A percentile compares a stretch with the other conserved stretches of the same genome.
These are phyloP conservation scores for Cercospora citrullina DNA, from an alignment of 2,329 filamentous ascomycete species.

Conservation along the genomic window DNA sequence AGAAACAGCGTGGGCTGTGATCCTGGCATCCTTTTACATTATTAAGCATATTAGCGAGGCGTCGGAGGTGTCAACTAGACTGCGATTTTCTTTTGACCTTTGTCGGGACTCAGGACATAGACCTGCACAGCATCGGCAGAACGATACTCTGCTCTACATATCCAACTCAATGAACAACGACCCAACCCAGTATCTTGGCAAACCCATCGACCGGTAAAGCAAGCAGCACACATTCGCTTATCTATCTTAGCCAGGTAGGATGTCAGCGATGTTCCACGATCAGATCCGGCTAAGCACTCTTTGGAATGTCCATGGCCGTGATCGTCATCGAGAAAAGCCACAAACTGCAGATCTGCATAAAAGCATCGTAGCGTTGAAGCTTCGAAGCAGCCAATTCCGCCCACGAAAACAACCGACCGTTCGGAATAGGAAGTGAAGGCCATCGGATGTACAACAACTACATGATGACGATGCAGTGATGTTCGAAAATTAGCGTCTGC, in stretches of 20 bases:
- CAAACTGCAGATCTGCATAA: slow-evolving; percentile 3
- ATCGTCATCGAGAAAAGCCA: slow-evolving; percentile 9
- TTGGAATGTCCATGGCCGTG: neutral
- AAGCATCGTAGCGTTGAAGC: slow-evolving; percentile 10
- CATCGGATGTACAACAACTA: neutral
- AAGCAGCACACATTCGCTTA: neutral
- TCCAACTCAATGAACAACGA: neutral
- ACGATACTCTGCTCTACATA: neutral
- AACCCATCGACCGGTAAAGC: neutral
- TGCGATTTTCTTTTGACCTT: neutral
- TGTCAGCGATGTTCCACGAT: neutral
- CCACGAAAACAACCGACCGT: neutral
- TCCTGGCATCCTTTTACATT: neutral
- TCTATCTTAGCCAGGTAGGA: neutral
- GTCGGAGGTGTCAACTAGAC: neutral
- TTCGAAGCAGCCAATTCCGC: neutral
- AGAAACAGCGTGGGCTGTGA: slow-evolving; percentile 18
- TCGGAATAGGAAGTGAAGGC: neutral
- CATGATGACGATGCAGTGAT: neutral
- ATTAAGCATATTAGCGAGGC: slow-evolving; percentile 8
- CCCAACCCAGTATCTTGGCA: neutral
- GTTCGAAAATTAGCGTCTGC: neutral
- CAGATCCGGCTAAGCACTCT: neutral
- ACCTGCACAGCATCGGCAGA: neutral
- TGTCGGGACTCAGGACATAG: neutral